Evolutionary conservation across 257 asterid species (phyloP), one percentile per base, ranked within the genome.

Genomic region (Solanum okadae): DNA sequence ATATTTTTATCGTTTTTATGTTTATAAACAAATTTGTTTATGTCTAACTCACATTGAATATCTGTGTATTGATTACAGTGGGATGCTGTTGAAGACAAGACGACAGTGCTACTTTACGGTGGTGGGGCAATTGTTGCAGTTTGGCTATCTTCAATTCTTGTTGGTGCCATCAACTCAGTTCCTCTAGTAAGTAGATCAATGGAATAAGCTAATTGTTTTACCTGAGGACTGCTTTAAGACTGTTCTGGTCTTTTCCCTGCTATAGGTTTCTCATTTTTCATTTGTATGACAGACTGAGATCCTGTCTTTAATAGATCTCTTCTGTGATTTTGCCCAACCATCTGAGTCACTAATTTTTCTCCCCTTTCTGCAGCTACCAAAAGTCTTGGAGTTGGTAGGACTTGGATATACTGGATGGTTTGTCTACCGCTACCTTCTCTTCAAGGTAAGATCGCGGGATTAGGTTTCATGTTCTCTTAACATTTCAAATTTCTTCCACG

Each of bases 391-490:
- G 95, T 88, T 96, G 91, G 97, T 96, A 46, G 98, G 99, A 56
- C 99, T 97, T 31, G 99, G 99, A 89, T 97, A 97, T 94, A 91
- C 98, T 1, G 99, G 98, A 78, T 97, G 99, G 99, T 97, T 97
- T 86, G 99, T 96, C 79, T 97, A 97, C 92, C 98, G 99, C 38
- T 97, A 97, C 93, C 98, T 97, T 87, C 99, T 97, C 87, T 97
- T 96, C 98, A 96, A 97, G 98, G 99, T 97, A 84, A 22, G 88
- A 46, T 67, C 75, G 52, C 16, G 3, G 83, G 79, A 72, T 33
- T 72, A 34, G 44, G 27, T 33, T 72, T 33, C 90, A 72, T 93
- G 95, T 87, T 20, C 37, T 73, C 38, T 86, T 73, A 18, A 10
- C 27, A 40, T 31, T 37, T 35, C 31, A 71, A 93, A 95, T 88